Base-by-base conservation (phyloP, 352 stramenopile genomes). In the Pythium phragmiticola region DNA sequence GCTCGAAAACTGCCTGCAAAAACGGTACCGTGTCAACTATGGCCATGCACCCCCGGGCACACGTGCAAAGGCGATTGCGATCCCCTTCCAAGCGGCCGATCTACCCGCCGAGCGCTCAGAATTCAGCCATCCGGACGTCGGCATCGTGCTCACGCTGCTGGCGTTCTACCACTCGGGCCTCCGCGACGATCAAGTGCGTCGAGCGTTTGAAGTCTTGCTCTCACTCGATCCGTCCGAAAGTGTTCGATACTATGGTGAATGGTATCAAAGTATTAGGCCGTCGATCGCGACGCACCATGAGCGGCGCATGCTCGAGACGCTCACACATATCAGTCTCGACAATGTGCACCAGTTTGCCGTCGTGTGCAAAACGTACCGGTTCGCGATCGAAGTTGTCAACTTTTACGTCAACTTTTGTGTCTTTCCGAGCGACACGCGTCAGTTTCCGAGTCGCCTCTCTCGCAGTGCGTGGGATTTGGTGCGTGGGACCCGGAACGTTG, bases 121-220 rank as follows among this genome's bases (percentile, higher is more conserved):
- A 60, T 97, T 96, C 69, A 89, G 83, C 48, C 90, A 97, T 52
- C 92, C 89, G 12, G 87, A 96, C 60, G 79, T 90, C 30, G 81
- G 80, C 21, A 88, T 98, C 43, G 64, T 77, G 8, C 74, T 97
- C 4, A 97, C 89, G 3, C 16, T 93, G 14, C 68, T 97, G 0
- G 76, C 79, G 12, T 98, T 96, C 69, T 98, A 97, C 57, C 76
- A 96, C 60, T 58, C 72, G 41, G 89, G 89, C 1, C 66, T 98
- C 2, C 70, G 55, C 0, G 33, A 73, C 3, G 26, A 72, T 1
- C 75, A 97, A 43, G 12, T 96, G 19, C 63, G 65, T 13, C 63
- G 74, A 60, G 60, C 80, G 1, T 83, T 97, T 34, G 36, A 72
- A 39, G 74, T 69, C 21, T 57, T 97, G 8, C 47, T 96, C 4